Base-by-base conservation (phyloP, 2,329 filamentous ascomycete species). In the Trichoderma arundinaceum region DNA sequence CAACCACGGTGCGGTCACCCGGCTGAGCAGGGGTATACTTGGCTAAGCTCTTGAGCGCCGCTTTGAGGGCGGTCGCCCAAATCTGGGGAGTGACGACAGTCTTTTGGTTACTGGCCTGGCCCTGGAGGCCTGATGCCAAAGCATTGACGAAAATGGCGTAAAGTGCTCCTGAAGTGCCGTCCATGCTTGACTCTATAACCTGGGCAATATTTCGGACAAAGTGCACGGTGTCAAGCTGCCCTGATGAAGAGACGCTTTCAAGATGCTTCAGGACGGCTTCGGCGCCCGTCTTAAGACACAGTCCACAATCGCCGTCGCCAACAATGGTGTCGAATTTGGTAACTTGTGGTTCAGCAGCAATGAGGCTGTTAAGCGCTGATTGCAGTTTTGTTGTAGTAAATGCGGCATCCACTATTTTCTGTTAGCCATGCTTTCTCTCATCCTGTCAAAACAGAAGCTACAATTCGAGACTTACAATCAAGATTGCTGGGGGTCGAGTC, bases 141-240 rank as follows among this genome's bases (percentile, higher is more conserved):
- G 90, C 86, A 71, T 91, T 92, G 54, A 92, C 77, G 79, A 91
- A 92, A 71, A 93, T 92, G 59, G 88, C 87, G 74, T 91, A 91
- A 53, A 92, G 83, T 13, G 90, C 90, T 41, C 90, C 90, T 0
- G 87, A 90, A 7, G 90, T 92, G 58, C 90, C 90, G 73, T 91
- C 90, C 89, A 92, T 92, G 65, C 80, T 85, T 53, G 82, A 84
- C 74, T 92, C 89, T 15, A 92, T 86, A 1, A 88, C 82, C 35
- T 82, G 82, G 65, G 86, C 86, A 54, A 69, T 68, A 38, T 54
- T 39, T 35, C 62, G 67, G 35, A 70, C 65, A 19, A 67, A 43
- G 10, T 44, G 61, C 6, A 68, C 56, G 1, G 58, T 54, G 33
- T 68, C 67, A 9, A 53, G 28, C 12, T 64, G n/a, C 4, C 46